Evolutionary conservation across 305 asterid genomes (phyloP).

Genomic region (Fraxinus dipetala): DNA sequence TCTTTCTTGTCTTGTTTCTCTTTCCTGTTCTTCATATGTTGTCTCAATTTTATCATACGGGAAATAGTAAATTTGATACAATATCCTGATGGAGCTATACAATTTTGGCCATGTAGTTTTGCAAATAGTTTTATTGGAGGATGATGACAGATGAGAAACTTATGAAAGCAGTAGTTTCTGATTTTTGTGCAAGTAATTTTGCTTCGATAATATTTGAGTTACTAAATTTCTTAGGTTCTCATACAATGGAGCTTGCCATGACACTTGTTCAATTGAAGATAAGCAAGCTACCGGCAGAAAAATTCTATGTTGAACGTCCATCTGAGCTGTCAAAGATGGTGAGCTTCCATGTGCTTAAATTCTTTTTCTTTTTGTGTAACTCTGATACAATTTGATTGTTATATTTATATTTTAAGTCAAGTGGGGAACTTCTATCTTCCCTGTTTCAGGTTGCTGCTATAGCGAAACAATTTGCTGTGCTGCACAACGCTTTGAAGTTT

Average conservation of each 20-base stretch:
- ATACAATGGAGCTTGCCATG: constrained; percentile 56
- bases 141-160: background rate
- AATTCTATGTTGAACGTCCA: constrained; percentile 42
- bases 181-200: constrained; percentile 5
- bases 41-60: background rate
- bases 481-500: constrained; percentile 78
- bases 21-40: background rate
- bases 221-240: constrained; percentile 52
- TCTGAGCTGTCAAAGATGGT: constrained; percentile 71
- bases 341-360: constrained; percentile 23
- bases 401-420: constrained; percentile 13
- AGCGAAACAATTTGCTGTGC: constrained; percentile 73
- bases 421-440: constrained; percentile 18
- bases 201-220: constrained; percentile 12
- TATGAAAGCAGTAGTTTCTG: background rate
- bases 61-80: constrained; percentile 6
- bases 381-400: background rate
- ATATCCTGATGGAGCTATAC: background rate
- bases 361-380: constrained; percentile 5
- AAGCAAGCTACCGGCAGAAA: constrained; percentile 63
- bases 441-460: constrained; percentile 67
- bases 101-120: background rate
- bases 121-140: constrained; percentile 1
- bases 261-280: constrained; percentile 63
- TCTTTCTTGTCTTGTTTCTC: background rate